These are phyloP conservation scores for Alternaria angustiovoidea DNA, from an alignment of 2,329 filamentous ascomycete species.

Conservation along the genomic window DNA sequence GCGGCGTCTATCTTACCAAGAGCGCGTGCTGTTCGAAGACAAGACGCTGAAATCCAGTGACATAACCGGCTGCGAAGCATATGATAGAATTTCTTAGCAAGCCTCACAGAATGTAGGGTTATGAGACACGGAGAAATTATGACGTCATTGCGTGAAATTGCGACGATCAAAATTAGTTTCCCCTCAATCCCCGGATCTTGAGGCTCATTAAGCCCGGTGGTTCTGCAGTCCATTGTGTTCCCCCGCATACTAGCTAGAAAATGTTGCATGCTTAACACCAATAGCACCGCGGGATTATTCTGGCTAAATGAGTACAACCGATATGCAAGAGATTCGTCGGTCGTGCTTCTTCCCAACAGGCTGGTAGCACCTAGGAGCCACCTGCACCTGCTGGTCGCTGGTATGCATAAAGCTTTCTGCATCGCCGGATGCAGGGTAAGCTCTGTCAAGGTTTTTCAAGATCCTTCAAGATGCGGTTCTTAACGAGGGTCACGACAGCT, in stretches of 20 bases:
- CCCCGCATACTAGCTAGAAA: not conserved
- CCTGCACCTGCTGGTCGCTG: not conserved
- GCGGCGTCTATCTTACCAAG: too few species aligned
- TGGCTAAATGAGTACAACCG: conserved; percentile 1
- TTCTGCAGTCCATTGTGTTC: not conserved
- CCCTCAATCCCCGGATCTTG: not conserved
- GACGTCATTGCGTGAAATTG: not conserved
- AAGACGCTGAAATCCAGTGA: too few species aligned
- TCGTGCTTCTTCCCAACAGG: not conserved
- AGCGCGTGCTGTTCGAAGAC: too few species aligned
- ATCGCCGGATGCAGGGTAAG: not conserved
- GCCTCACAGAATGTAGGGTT: too few species aligned
- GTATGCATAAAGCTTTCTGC: not conserved
- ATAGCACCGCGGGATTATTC: not conserved
- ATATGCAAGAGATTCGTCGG: not conserved
- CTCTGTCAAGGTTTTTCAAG: not conserved
- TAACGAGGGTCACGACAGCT: not conserved
- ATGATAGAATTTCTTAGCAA: too few species aligned
- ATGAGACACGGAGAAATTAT: not conserved
- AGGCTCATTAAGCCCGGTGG: not conserved
- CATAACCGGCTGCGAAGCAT: too few species aligned
- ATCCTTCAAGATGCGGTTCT: not conserved
- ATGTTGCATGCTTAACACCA: not conserved
- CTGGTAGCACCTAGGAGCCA: not conserved
- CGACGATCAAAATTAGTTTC: not conserved